These are phyloP conservation scores for Phytomonas serpens DNA, from an alignment of 208 protist genomes.

Conservation along the genomic window DNA sequence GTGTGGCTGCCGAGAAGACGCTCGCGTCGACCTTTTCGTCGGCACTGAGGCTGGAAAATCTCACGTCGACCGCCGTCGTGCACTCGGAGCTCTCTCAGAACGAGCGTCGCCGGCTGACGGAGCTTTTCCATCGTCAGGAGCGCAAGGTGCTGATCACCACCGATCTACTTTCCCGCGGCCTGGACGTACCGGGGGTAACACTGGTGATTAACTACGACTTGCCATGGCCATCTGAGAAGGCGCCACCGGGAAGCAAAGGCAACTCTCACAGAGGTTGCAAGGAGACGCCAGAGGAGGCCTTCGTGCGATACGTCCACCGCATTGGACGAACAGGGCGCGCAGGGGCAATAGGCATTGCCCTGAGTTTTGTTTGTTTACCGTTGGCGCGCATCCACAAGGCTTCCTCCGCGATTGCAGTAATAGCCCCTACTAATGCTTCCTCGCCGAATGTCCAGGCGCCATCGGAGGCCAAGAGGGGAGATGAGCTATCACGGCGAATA, in stretches of 20 bases:
- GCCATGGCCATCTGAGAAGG: slow-evolving; percentile 34
- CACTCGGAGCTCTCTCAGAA: slow-evolving; percentile 69
- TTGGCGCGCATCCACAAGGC: slow-evolving; percentile 23
- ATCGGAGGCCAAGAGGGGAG: background rate
- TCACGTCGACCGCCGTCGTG: slow-evolving; percentile 62
- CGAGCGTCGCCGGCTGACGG: slow-evolving; percentile 93
- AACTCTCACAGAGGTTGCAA: background rate
- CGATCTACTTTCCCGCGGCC: slow-evolving; percentile 90
- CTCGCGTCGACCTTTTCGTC: slow-evolving; percentile 7
- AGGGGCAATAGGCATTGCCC: slow-evolving; percentile 75
- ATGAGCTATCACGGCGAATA: background rate
- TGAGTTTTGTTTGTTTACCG: slow-evolving; percentile 89
- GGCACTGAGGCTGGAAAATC: slow-evolving; percentile 20
- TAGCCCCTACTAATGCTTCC: background rate
- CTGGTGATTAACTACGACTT: slow-evolving; percentile 98
- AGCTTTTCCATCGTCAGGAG: slow-evolving; percentile 90
- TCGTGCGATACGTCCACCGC: slow-evolving; percentile 94
- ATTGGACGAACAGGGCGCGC: slow-evolving; percentile 92
- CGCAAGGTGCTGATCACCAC: slow-evolving; percentile 97
- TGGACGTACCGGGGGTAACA: slow-evolving; percentile 94
- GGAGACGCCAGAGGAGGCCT: slow-evolving; percentile 25
- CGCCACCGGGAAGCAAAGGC: background rate
- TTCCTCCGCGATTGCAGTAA: background rate
- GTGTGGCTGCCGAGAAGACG: background rate
- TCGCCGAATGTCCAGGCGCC: background rate